A percentile compares a stretch with the other conserved stretches of the same genome.
Evolutionary conservation across 371 early-diverging fungal species (phyloP).

Genomic region (Gilbertella persicaria): DNA sequence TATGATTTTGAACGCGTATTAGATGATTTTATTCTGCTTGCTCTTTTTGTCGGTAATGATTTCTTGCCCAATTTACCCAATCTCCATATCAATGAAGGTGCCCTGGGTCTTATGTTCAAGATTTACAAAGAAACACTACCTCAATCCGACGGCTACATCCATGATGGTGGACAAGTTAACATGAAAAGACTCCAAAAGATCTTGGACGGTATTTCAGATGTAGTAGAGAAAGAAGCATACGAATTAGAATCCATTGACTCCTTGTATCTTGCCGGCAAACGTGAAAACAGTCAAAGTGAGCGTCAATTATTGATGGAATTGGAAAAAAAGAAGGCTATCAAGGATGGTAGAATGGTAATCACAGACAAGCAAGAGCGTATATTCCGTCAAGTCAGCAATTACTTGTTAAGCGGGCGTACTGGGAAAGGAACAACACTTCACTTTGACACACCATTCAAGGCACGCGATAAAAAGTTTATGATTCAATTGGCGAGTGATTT

Average conservation of each 20-base stretch:
- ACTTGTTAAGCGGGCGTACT: conserved; percentile 34
- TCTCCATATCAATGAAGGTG: conserved; percentile 95
- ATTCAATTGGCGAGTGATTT: conserved; percentile 64
- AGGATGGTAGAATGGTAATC: conserved; percentile 46
- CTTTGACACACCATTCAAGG: conserved; percentile 53
- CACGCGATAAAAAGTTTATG: conserved; percentile 66
- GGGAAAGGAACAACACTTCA: conserved; percentile 33
- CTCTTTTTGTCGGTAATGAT: conserved; percentile 98
- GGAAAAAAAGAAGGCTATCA: conserved; percentile 42
- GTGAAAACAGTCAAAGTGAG: conserved; percentile 43
- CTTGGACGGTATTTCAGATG: conserved; percentile 57
- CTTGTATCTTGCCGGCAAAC: conserved; percentile 63
- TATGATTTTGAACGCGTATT: conserved; percentile 93
- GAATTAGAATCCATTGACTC: conserved; percentile 61
- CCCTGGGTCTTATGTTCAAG: conserved; percentile 84
- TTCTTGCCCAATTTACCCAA: conserved; percentile 96
- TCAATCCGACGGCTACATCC: conserved; percentile 78
- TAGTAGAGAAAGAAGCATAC: conserved; percentile 70
- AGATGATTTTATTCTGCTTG: conserved; percentile 95
- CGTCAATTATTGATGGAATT: conserved; percentile 46
- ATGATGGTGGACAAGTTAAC: conserved; percentile 79
- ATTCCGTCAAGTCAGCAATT: conserved; percentile 57
- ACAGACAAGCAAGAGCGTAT: conserved; percentile 59
- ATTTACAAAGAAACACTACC: conserved; percentile 80
- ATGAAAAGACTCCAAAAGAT: conserved; percentile 65